A percentile compares a stretch with the other conserved stretches of the same genome.
These are phyloP conservation scores for Lactifluus rugatus DNA, from an alignment of 768 basidiomycete species.

Conservation along the genomic window DNA sequence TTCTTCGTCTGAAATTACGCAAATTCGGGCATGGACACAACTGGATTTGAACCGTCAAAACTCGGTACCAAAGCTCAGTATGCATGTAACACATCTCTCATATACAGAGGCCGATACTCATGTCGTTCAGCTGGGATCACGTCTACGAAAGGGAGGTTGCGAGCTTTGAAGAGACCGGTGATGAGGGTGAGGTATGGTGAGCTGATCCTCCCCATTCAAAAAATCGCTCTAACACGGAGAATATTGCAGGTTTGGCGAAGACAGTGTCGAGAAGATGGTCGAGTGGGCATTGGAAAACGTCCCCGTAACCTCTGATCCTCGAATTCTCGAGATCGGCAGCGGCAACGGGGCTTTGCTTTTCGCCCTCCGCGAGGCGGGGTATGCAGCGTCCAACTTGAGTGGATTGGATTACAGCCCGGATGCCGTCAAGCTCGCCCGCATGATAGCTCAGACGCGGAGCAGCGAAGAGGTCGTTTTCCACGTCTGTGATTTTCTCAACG, in stretches of 20 bases:
- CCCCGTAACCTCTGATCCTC: constrained; percentile 38
- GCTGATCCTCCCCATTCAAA: constrained; percentile 15
- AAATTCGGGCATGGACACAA: neutral
- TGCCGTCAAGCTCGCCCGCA: constrained; percentile 53
- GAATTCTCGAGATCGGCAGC: constrained; percentile 65
- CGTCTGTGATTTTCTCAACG: constrained; percentile 54
- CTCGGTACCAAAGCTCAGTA: constrained; percentile 77
- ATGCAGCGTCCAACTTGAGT: constrained; percentile 38
- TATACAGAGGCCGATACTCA: neutral
- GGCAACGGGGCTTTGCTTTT: constrained; percentile 75
- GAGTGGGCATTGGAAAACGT: constrained; percentile 54
- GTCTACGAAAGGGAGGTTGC: constrained; percentile 62
- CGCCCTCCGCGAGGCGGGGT: constrained; percentile 59
- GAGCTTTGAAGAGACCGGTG: constrained; percentile 68
- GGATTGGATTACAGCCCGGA: constrained; percentile 75
- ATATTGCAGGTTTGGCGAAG: constrained; percentile 64
- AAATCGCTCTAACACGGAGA: neutral
- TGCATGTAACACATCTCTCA: constrained; percentile 27
- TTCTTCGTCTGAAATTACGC: neutral
- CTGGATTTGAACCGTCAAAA: constrained; percentile 52
- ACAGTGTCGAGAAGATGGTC: constrained; percentile 70
- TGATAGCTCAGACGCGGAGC: constrained; percentile 41
- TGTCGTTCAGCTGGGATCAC: constrained; percentile 57
- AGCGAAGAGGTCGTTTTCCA: constrained; percentile 41
- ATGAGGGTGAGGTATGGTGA: constrained; percentile 82